Evolutionary conservation across 2,329 filamentous ascomycete genomes (phyloP).

Genomic region (Uncinocarpus reesii): DNA sequence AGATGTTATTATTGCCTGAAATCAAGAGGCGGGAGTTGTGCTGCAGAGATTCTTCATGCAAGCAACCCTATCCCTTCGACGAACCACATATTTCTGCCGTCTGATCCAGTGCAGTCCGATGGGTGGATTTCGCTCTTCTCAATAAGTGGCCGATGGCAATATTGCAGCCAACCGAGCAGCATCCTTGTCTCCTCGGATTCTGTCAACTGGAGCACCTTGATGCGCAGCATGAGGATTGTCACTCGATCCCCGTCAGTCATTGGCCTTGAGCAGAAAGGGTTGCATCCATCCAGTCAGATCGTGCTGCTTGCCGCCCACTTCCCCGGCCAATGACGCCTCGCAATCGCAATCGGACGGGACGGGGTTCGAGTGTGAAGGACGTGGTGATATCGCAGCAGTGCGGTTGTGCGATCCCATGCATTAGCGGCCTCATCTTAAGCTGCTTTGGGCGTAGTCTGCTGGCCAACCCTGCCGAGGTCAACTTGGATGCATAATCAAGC

Average conservation of each 20-base stretch:
- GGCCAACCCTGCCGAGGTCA: not conserved
- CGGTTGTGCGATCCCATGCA: constrained; percentile 2
- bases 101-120: no score
- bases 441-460: not conserved
- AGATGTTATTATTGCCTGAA: no score
- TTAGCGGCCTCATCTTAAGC: not conserved
- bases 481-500: not conserved
- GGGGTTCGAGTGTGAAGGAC: not conserved
- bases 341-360: not conserved
- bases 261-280: not conserved
- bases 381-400: not conserved
- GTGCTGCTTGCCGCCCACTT: constrained; percentile 1
- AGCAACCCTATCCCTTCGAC: no score
- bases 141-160: no score
- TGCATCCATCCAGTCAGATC: not conserved
- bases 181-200: not conserved
- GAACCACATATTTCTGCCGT: no score
- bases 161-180: not conserved
- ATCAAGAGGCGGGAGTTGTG: no score
- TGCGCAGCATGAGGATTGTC: not conserved
- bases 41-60: no score
- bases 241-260: not conserved
- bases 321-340: not conserved
- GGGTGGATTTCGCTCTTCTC: no score
- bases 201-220: not conserved